Evolutionary conservation across 768 basidiomycete species (phyloP), one percentile per base, ranked within the genome.

Genomic region (Macrocybe gigantea): DNA sequence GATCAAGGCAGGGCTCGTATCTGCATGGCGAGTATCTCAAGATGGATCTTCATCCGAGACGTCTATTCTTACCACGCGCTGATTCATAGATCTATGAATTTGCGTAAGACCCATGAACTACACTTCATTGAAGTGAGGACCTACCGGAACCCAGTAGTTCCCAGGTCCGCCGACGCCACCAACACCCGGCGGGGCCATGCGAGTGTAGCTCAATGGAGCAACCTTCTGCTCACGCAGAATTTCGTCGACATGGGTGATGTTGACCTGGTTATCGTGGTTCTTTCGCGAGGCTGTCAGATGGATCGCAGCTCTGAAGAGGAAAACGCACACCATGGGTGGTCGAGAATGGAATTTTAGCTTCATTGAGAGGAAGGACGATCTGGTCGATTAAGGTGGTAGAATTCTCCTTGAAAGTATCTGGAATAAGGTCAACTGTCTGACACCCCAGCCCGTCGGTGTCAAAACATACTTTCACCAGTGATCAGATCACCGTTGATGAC

Each of bases 81-180:
- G 22, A 22, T 22, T 22, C 22, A 4, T 22, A 22, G 22, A 22
- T 22, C 22, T 22, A 22, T 22, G 22, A 22, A 1, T 22, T 22
- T 22, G 22, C 22, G 4, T 22, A 4, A 22, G 22, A 4, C 22
- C 4, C 22, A 22, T 22, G 22, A 22, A 22, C 22, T 22, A 22
- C 22, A 22, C 22, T 22, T 22, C 33, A 32, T 38, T 32, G 9
- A 22, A 47, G n/a, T n/a, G 51, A 59, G 46, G 34, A 56, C 72
- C 49, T 47, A 88, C 78, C 3, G 87, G 86, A 33, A 89, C 82
- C 87, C 86, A 88, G 55, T 87, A 88, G 52, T 81, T 87, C 31
- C 80, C 83, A 1, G 79, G 77, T 6, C 85, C 85, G 29, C 73
- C 75, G 22, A 60, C 56, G 0, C 85, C 85, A 6, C 85, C 83